Conservation (phyloP, 495 filamentous ascomycete genomes). For the Margaritispora aquatica region DNA sequence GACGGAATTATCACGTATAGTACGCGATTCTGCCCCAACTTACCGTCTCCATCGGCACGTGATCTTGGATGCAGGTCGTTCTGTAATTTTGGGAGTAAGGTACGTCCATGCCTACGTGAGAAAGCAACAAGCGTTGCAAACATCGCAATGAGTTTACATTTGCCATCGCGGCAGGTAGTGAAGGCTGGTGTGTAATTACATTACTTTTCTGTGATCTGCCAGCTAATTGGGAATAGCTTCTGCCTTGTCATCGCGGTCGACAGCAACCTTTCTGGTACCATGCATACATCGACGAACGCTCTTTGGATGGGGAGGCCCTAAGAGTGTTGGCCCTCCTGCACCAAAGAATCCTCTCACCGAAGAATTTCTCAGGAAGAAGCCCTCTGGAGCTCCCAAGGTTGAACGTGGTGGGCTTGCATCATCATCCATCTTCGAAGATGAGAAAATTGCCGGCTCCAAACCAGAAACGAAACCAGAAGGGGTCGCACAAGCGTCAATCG, state of each 20-base stretch:
- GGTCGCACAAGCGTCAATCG: background rate
- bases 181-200: slow-evolving; percentile 22
- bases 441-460: slow-evolving; percentile 25
- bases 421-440: slow-evolving; percentile 58
- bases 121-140: no score
- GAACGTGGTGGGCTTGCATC: slow-evolving; percentile 33
- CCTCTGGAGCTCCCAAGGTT: slow-evolving; percentile 20
- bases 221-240: slow-evolving; percentile 40
- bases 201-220: background rate
- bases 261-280: slow-evolving; percentile 23
- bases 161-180: slow-evolving; percentile 23
- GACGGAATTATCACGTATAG: no score
- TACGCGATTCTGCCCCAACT: background rate
- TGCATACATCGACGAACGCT: slow-evolving; percentile 19
- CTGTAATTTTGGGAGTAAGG: background rate
- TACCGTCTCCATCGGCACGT: background rate
- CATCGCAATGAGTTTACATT: slow-evolving; percentile 25
- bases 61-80: background rate
- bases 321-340: background rate
- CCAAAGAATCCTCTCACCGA: slow-evolving; percentile 22
- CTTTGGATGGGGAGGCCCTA: slow-evolving; percentile 3
- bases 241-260: slow-evolving; percentile 41
- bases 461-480: slow-evolving; percentile 10
- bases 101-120: slow-evolving; percentile 5
- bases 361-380: slow-evolving; percentile 29